Base-by-base conservation (phyloP, 805 yeast species). In the Kluyveromyces wickerhamii region DNA sequence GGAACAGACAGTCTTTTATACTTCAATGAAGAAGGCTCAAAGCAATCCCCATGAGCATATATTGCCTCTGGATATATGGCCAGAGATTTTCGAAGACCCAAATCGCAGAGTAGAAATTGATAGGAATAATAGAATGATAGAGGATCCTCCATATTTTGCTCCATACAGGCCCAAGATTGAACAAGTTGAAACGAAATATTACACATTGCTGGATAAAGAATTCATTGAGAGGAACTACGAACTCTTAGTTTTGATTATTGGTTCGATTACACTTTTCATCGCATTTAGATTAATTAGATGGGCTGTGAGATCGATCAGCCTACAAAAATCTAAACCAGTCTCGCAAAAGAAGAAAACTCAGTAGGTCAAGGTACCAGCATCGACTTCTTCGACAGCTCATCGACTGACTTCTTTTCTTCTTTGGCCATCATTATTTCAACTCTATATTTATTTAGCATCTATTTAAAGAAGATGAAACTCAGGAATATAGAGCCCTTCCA, bases 1-100 rank as follows among this genome's bases (percentile, higher is more conserved):
- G 0, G 71, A 73, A 40, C 70, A 69, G 36, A 64, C 86, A 2
- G 59, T 87, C 2, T 54, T 85, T 2, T 63, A 76, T 38, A 74
- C 87, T 0, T 65, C 79, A 0, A 29, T 54, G 8, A 45, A 51
- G 3, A 53, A 27, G 5, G n/a, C 18, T 10, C 11, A 10, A 16
- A 19, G 36, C 4, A 22, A 34, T 21, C 69, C 2, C 32, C 51
- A 1, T 61, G 66, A 4, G 45, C 52, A 15, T 39, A 50, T 30
- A 48, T 54, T 8, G 41, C 34, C 51, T 49, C 52, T 46, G 34
- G 65, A 62, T 36, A 65, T 78, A 1, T 80, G 81, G 48, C 66
- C 74, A 20, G 78, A 74, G 47, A 63, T 79, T 3, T 62, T 79
- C 3, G 49, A 62, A 2, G 74, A 75, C 43, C 68, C 68, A 15